Evolutionary conservation across 352 stramenopile genomes (phyloP), one percentile per base, ranked within the genome.

Genomic region (Phytophthora kernoviae): DNA sequence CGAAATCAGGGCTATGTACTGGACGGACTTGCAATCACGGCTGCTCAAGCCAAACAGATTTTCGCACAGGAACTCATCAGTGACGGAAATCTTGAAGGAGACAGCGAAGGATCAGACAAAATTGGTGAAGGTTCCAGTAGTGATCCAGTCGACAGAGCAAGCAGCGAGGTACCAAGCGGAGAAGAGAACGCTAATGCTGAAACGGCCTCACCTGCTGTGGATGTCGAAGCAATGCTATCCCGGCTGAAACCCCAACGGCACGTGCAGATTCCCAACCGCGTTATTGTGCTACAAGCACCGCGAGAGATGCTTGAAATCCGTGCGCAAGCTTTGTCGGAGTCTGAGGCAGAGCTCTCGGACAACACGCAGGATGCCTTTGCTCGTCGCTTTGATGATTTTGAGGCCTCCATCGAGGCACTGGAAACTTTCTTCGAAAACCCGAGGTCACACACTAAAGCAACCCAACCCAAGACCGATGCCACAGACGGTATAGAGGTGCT

Each of bases 1-100:
- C 82, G 77, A 6, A 95, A 94, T 68, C 87, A 94, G 42, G 87
- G 87, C 2, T 96, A 89, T 46, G 87, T 96, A 17, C 63, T 95
- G 7, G 85, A 95, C 33, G 86, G 83, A 0, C 39, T 91, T 2
- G 81, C 85, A 2, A 56, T 71, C 14, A 78, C 75, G 2, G 59
- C 75, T 15, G 62, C 67, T 17, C 82, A 87, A 33, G 85, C 85
- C 0, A 43, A 59, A 22, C 64, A 58, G 39, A 61, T 92, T 10
- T 91, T 91, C 41, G 66, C 59, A 1, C 24, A 54, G 2, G 58
- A 58, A 20, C 56, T 62, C 10, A 62, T 34, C 5, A 55, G 8
- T 18, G 45, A 56, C 22, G 58, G 56, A 1, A 65, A 58, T 11
- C 32, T 52, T 17, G 48, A 59, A 1, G 58, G 47, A 5, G 57